These are phyloP conservation scores for Aspergillus sp. DNA, from an alignment of 2,329 filamentous ascomycete genomes.

Conservation along the genomic window DNA sequence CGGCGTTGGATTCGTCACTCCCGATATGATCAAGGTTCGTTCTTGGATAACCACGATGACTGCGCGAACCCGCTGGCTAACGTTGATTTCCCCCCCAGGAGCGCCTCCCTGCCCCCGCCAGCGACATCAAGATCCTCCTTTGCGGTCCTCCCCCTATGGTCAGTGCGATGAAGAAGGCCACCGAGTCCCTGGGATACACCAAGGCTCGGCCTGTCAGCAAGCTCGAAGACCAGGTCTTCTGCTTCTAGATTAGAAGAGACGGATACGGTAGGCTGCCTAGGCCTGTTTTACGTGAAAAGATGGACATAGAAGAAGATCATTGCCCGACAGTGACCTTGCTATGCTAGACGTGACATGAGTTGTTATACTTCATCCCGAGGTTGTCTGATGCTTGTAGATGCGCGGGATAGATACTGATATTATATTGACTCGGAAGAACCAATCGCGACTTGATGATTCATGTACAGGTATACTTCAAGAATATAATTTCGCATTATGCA, in stretches of 20 bases:
- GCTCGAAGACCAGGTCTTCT: constrained; percentile 96
- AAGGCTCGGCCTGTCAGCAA: constrained; percentile 96
- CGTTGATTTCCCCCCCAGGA: constrained; percentile 28
- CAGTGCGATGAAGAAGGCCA: constrained; percentile 93
- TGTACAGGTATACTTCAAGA: not conserved
- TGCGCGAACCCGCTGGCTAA: not conserved
- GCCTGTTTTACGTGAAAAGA: not conserved
- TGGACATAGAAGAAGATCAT: not conserved
- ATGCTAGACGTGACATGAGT: not conserved
- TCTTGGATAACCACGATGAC: not conserved
- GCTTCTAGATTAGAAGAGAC: constrained; percentile 63
- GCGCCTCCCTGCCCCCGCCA: constrained; percentile 72
- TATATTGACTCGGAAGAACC: not conserved
- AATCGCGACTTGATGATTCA: not conserved
- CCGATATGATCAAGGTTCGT: constrained; percentile 87
- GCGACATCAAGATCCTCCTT: constrained; percentile 88
- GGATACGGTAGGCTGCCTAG: constrained; percentile 1
- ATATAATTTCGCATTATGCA: not conserved
- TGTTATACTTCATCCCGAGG: not conserved
- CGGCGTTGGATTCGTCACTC: constrained; percentile 90
- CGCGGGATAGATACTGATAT: constrained; percentile 2
- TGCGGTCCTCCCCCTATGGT: constrained; percentile 98
- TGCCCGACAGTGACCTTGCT: not conserved
- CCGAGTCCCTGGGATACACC: constrained; percentile 82
- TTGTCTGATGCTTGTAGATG: not conserved